Percentiles rank a stretch among this genome's conserved stretches.
phyloP scores from a whole-genome alignment of 2,329 filamentous ascomycete genomes.

The Botrytis fragariae region DNA sequence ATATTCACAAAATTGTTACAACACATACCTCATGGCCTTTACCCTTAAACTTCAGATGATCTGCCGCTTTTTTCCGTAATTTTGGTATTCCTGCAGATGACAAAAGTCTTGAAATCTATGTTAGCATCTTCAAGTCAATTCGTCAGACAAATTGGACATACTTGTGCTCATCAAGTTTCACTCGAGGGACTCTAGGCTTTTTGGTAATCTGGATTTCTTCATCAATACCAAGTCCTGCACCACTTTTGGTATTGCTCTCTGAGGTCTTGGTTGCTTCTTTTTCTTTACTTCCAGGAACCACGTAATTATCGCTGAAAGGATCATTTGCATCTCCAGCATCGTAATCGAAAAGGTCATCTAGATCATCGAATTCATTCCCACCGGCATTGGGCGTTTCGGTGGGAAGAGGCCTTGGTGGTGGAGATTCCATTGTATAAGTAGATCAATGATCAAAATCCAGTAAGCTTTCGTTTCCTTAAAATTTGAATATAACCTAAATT shows the following conservation, averaged over 20 bases:
- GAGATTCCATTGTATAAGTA: neutral
- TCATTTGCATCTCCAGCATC: conserved; percentile 51
- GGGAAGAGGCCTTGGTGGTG: conserved; percentile 23
- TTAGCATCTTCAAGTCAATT: conserved; percentile 24
- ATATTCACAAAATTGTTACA: neutral
- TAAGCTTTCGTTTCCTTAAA: no score
- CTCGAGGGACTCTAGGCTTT: conserved; percentile 71
- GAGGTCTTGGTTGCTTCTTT: conserved; percentile 45
- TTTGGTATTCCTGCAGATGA: conserved; percentile 81
- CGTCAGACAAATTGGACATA: conserved; percentile 39
- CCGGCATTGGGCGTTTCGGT: conserved; percentile 34
- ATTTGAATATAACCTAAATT: neutral
- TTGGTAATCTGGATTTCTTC: conserved; percentile 74
- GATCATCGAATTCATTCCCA: conserved; percentile 51
- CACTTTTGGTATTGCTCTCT: conserved; percentile 44
- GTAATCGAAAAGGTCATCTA: conserved; percentile 68
- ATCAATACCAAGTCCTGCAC: conserved; percentile 71
- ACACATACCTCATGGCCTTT: conserved; percentile 80
- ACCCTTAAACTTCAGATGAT: conserved; percentile 76
- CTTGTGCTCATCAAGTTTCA: conserved; percentile 84
- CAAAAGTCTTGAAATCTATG: conserved; percentile 60
- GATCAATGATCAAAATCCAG: neutral
- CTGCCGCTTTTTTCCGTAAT: conserved; percentile 67
- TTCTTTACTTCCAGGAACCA: conserved; percentile 26
- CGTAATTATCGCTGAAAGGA: conserved; percentile 34